Base-by-base conservation (phyloP, 768 basidiomycete species). In the Wakefieldia striispora region DNA sequence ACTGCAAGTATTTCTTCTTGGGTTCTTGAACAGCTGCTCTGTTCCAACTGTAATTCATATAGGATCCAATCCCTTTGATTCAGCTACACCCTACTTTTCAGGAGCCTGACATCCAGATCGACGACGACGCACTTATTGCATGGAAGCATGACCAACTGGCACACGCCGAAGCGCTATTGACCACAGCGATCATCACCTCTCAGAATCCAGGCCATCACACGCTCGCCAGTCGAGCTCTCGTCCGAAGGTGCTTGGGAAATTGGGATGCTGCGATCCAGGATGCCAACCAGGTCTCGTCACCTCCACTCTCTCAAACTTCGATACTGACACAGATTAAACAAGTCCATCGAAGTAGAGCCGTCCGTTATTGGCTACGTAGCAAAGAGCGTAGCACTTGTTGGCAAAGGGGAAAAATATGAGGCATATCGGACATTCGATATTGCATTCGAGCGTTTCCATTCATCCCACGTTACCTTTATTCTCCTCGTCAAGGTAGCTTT, bases 401-500 rank as follows among this genome's bases (percentile, higher is more conserved):
- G 38, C 3, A 40, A 31, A 9, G 40, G 39, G 8, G 20, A 46
- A 14, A 36, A 0, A 11, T 26, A 17, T 4, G 43, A 41, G 9
- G 45, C 13, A 23, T 35, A 23, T 16, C 39, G 34, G 24, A 23
- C 8, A 4, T 51, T 13, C 23, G 50, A 51, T 19, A 41, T 41
- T 4, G 45, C 44, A 10, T 37, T 51, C 35, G 35, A 29, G 34
- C 26, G 26, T 7, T 51, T 41, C 21, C 39, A 46, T 37, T 21
- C 34, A 19, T 10, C 17, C 5, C 20, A 45, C 11, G 17, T 33
- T 17, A 45, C 29, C 0, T 14, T 44, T 20, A 38, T 44, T 3
- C 33, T 50, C 11, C 27, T 51, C 3, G 16, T 42, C 34, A 51
- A 51, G 26, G 50, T 41, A 8, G 5, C 26, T 51, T 16, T 10